Conservation (phyloP, 352 stramenopile genomes). For the Globisporangium yorkense region DNA sequence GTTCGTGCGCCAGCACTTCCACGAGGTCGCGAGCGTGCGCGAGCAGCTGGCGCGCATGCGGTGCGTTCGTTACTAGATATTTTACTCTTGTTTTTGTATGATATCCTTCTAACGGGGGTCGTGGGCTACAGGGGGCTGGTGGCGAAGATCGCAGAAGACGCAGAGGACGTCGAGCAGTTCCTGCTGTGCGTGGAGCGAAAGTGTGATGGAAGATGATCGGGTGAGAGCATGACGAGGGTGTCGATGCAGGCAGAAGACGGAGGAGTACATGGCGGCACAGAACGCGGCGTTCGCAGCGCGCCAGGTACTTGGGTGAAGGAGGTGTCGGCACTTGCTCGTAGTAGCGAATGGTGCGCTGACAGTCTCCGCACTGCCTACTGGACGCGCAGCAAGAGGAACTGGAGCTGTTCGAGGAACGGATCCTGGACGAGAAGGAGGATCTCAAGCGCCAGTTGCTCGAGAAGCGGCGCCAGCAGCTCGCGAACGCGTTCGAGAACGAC, state of each 20-base stretch:
- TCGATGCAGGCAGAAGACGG: conserved; percentile 37
- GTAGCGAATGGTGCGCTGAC: no score
- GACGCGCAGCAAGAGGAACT: conserved; percentile 58
- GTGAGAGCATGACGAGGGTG: not conserved
- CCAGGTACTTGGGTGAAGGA: conserved; percentile 21
- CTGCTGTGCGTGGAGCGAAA: conserved; percentile 24
- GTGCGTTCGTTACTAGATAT: conserved; percentile 12
- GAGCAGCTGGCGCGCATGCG: conserved; percentile 46
- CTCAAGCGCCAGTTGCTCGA: conserved; percentile 53
- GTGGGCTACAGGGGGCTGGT: conserved; percentile 25
- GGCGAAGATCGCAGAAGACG: conserved; percentile 48
- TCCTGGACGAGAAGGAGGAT: conserved; percentile 60
- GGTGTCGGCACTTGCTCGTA: not conserved
- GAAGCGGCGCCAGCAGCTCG: conserved; percentile 43
- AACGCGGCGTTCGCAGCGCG: conserved; percentile 65
- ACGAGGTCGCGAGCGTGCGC: conserved; percentile 46
- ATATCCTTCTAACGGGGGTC: no score
- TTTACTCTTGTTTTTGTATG: not conserved
- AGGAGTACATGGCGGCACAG: conserved; percentile 66
- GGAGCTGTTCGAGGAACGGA: conserved; percentile 58
- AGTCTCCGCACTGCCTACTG: no score
- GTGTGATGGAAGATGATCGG: not conserved
- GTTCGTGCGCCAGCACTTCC: conserved; percentile 60
- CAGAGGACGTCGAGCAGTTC: conserved; percentile 65
- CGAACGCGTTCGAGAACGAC: conserved; percentile 66